Base-by-base conservation (phyloP, 257 asterid species). In the Voacanga thouarsii region DNA sequence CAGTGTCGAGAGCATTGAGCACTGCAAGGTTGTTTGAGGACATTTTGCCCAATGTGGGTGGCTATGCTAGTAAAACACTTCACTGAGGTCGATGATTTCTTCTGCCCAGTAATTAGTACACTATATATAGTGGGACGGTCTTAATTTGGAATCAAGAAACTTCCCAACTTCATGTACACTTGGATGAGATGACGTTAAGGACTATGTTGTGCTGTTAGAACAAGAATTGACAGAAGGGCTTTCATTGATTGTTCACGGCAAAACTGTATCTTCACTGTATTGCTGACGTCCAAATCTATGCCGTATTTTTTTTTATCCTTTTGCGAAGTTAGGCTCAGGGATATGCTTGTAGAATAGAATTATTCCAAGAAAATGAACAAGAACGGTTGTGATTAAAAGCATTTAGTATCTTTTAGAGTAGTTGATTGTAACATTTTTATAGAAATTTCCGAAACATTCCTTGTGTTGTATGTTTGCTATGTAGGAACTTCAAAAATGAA, bases 1-100 rank as follows among this genome's bases (percentile, higher is more conserved):
- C 85, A 7, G 76, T 21, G 30, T 82, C 85, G 2, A 82, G 80
- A 12, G 85, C 85, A 57, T 61, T 59, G 44, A 82, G 85, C 74
- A 82, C 82, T 0, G 74, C 75, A 21, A 78, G 79, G 47, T 73
- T 78, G 72, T 61, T 28, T 10, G 85, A 78, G 49, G 82, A 3
- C 85, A 82, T 82, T 33, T 51, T 64, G 19, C 23, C 41, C 53
- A 21, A 63, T 74, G 37, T 43, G 24, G 74, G 19, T 24, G 47
- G 61, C 21, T 44, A 6, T 24, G 45, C 45, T 14, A 15, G 16
- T 21, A 6, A 76, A 33, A 16, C 2, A 23, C 43, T 56, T 68
- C 50, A 51, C 7, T 14, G 4, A 56, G 39, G 15, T 72, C 50
- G 74, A n/a, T 24, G 57, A 8, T 64, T 61, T 39, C 57, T 74